Conservation (phyloP, 129 eudicot genomes). For the Gnaphalium uliginosum region DNA sequence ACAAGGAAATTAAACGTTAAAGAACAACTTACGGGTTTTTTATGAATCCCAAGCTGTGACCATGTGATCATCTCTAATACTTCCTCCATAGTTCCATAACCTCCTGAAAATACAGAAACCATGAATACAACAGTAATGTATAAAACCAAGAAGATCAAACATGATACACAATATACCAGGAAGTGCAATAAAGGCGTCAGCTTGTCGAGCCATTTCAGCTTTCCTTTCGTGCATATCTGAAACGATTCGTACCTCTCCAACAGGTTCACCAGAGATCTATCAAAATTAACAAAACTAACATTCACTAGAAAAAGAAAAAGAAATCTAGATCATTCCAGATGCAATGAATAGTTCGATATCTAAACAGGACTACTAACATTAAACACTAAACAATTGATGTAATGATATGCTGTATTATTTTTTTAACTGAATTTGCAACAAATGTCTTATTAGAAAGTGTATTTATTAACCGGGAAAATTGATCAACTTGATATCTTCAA, state of each 20-base stretch:
- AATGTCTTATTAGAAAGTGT: not conserved
- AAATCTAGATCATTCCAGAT: not conserved
- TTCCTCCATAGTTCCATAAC: slow-evolving; percentile 99
- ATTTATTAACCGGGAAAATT: not conserved
- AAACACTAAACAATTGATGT: not conserved
- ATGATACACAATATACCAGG: slow-evolving; percentile 55
- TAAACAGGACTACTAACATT: not conserved
- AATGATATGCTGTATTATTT: not conserved
- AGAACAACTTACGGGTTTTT: slow-evolving; percentile 58
- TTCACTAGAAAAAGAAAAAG: not conserved
- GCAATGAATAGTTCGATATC: not conserved
- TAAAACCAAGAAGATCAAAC: slow-evolving; percentile 16
- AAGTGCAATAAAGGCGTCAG: slow-evolving; percentile 96
- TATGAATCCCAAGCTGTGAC: slow-evolving; percentile 94
- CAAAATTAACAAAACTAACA: slow-evolving; percentile 21
- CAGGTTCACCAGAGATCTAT: slow-evolving; percentile 87
- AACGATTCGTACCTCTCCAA: slow-evolving; percentile 84
- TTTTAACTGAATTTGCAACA: not conserved
- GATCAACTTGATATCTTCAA: not conserved
- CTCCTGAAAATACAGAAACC: slow-evolving; percentile 50
- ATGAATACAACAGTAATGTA: slow-evolving; percentile 12
- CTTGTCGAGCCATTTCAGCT: slow-evolving; percentile 87
- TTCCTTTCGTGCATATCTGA: slow-evolving; percentile 98
- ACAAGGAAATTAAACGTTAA: slow-evolving; percentile 6
- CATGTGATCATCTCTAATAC: slow-evolving; percentile 92